Evolutionary conservation across 495 filamentous ascomycete genomes (phyloP).

Genomic region (Lophiotrema nucula): DNA sequence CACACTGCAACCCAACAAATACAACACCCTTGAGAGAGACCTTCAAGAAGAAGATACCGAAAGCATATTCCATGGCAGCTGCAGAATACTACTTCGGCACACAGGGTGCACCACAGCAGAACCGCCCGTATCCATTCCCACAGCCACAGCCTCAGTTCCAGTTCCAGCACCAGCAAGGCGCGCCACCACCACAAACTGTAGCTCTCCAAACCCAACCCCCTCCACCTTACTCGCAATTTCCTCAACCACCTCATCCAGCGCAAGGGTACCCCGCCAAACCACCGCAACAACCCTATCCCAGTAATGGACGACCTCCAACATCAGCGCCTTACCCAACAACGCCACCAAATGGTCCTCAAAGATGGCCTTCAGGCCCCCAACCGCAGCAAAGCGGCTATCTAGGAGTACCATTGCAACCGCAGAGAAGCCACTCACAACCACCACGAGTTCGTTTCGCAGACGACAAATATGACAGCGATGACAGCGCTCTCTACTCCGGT

Average conservation of each 20-base stretch:
- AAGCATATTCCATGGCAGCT: slow-evolving; percentile 23
- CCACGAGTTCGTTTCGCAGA: slow-evolving; percentile 18
- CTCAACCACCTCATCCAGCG: slow-evolving; percentile 2
- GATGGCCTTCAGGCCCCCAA: background rate
- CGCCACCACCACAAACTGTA: slow-evolving; percentile 9
- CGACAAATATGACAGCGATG: background rate
- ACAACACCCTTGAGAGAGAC: no score
- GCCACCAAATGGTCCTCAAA: slow-evolving; percentile 2
- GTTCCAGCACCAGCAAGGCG: slow-evolving; percentile 23
- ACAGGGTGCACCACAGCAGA: background rate
- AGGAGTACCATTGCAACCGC: slow-evolving; percentile 15
- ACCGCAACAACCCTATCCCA: slow-evolving; percentile 2
- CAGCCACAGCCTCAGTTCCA: slow-evolving; percentile 10
- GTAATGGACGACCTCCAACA: background rate
- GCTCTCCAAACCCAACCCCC: slow-evolving; percentile 1
- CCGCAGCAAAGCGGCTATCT: slow-evolving; percentile 10
- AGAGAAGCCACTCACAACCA: slow-evolving; percentile 19
- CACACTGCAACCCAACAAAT: no score
- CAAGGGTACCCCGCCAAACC: slow-evolving; percentile 7
- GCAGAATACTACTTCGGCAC: slow-evolving; percentile 28
- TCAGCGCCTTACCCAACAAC: slow-evolving; percentile 8
- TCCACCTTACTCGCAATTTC: slow-evolving; percentile 13
- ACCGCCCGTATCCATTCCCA: slow-evolving; percentile 11
- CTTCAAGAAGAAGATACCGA: no score
- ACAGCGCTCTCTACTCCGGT: background rate